These are phyloP conservation scores for Avicennia marina DNA, from an alignment of 257 asterid species.

Conservation along the genomic window DNA sequence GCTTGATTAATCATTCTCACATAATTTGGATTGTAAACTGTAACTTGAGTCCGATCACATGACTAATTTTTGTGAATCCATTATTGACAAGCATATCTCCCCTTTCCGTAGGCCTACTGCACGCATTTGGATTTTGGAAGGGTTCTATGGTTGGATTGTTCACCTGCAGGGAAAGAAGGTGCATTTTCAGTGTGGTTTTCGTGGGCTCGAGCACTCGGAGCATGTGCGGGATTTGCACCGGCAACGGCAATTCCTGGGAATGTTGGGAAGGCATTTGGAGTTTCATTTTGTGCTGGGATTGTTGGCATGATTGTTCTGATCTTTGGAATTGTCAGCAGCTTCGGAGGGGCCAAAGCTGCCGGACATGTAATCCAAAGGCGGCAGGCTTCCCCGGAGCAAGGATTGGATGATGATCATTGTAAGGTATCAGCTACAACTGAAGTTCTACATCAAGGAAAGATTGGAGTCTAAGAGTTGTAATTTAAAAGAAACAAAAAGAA, in stretches of 20 bases:
- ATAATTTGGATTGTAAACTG: too few species aligned
- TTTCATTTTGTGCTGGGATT: slow-evolving; percentile 49
- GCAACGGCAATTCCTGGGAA: slow-evolving; percentile 59
- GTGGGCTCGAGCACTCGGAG: slow-evolving; percentile 62
- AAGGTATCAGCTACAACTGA: neutral
- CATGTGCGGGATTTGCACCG: slow-evolving; percentile 68
- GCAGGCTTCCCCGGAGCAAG: slow-evolving; percentile 42
- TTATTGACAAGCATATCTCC: neutral
- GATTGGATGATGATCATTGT: slow-evolving; percentile 20
- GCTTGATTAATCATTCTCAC: too few species aligned
- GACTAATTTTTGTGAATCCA: neutral
- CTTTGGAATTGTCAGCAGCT: slow-evolving; percentile 74
- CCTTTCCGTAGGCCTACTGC: slow-evolving; percentile 49
- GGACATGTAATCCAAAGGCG: slow-evolving; percentile 54
- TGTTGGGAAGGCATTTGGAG: slow-evolving; percentile 54
- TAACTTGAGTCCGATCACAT: too few species aligned
- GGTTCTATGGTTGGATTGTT: slow-evolving; percentile 73
- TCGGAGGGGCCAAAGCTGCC: slow-evolving; percentile 81
- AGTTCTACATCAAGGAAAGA: too few species aligned
- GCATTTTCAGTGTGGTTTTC: slow-evolving; percentile 85
- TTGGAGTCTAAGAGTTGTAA: too few species aligned
- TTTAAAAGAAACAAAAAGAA: too few species aligned
- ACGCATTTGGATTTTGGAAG: slow-evolving; percentile 79
- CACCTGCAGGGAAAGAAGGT: slow-evolving; percentile 90
- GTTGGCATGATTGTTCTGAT: slow-evolving; percentile 57